These are phyloP conservation scores for Schizonepeta tenuifolia DNA, from an alignment of 257 asterid genomes.

Conservation along the genomic window DNA sequence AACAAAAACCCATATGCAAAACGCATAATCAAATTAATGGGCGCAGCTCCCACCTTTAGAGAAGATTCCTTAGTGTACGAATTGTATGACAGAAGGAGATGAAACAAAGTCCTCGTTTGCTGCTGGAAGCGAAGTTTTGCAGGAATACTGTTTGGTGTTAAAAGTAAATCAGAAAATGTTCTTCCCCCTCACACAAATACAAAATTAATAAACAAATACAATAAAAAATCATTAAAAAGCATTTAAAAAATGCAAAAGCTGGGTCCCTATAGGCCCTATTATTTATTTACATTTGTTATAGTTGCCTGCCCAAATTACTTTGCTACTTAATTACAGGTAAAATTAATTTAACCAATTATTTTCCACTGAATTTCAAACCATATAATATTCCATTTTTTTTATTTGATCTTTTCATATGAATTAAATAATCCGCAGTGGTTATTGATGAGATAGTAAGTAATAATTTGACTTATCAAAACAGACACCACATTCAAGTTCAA, in stretches of 20 bases:
- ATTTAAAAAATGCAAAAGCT: not conserved
- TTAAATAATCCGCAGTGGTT: no score
- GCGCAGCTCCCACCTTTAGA: conserved; percentile 13
- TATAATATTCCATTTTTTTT: no score
- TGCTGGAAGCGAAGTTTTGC: not conserved
- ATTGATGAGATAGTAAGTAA: not conserved
- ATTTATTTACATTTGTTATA: not conserved
- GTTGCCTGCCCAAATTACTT: not conserved
- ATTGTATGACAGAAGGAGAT: not conserved
- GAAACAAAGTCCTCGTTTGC: conserved; percentile 12
- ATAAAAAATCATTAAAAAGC: not conserved
- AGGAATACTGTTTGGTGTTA: not conserved
- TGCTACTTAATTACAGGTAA: not conserved
- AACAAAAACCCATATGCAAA: not conserved
- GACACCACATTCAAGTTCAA: not conserved
- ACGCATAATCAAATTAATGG: not conserved
- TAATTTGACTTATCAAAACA: not conserved
- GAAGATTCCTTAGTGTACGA: not conserved
- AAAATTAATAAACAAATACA: not conserved
- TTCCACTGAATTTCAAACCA: no score
- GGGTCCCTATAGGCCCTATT: not conserved
- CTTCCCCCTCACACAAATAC: not conserved
- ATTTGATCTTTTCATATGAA: no score
- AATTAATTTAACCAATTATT: not conserved
- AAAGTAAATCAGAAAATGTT: not conserved